phyloP scores from a whole-genome alignment of 2,329 filamentous ascomycete species.

The Colletotrichum orbiculare region DNA sequence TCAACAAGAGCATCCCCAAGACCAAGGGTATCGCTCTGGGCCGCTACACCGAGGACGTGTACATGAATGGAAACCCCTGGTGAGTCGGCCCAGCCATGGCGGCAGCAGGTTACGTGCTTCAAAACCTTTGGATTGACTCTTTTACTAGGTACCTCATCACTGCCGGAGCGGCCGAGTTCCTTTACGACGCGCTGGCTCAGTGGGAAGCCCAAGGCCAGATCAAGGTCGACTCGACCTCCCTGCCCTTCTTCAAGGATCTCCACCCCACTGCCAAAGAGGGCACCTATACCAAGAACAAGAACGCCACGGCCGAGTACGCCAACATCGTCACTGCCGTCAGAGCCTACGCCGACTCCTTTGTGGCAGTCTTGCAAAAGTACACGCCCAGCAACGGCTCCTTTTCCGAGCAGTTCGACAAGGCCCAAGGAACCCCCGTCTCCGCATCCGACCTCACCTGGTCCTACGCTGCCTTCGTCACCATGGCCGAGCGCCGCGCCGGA shows the following conservation, averaged over 20 bases:
- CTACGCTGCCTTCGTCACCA: constrained; percentile 61
- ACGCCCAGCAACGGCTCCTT: constrained; percentile 59
- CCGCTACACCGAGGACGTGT: constrained; percentile 63
- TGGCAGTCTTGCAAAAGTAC: constrained; percentile 59
- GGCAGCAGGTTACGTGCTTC: too few relatives aligned
- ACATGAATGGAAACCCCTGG: constrained; percentile 69
- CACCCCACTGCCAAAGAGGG: constrained; percentile 58
- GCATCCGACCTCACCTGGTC: constrained; percentile 64
- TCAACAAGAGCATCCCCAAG: constrained; percentile 60
- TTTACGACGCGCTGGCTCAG: constrained; percentile 67
- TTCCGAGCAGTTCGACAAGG: constrained; percentile 61
- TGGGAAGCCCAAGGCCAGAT: constrained; percentile 60
- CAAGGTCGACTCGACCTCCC: constrained; percentile 60
- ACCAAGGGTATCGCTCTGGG: constrained; percentile 57
- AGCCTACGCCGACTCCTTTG: constrained; percentile 66
- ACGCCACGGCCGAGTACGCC: constrained; percentile 47
- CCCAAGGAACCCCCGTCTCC: constrained; percentile 51
- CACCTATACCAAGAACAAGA: constrained; percentile 55
- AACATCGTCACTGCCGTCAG: constrained; percentile 58
- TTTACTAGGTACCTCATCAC: constrained; percentile 58
- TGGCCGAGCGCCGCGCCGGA: constrained; percentile 51
- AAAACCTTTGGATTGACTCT: not conserved
- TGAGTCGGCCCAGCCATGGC: not conserved
- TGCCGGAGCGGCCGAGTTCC: constrained; percentile 66
- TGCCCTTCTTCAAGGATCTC: constrained; percentile 66